phyloP scores from a whole-genome alignment of 768 basidiomycete species.

The Dendrothele bispora region DNA sequence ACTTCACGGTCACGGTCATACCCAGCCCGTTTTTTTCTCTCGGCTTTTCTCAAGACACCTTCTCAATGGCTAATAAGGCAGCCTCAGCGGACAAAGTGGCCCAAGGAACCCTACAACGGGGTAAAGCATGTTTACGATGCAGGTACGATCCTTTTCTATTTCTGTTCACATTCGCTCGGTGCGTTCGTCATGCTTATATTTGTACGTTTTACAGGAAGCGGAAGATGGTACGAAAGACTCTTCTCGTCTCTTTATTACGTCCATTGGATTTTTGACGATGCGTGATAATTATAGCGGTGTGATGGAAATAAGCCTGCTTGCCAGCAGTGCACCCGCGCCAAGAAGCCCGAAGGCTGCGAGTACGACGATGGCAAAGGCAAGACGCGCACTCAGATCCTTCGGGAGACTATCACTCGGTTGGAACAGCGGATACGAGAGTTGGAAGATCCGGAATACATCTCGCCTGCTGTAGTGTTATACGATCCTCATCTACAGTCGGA shows the following conservation, averaged over 20 bases:
- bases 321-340: conserved; percentile 75
- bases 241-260: neutral
- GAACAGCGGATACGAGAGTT: conserved; percentile 73
- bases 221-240: conserved; percentile 53
- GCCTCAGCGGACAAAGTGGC: conserved; percentile 29
- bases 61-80: conserved; percentile 51
- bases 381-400: conserved; percentile 75
- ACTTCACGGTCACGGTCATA: conserved; percentile 1
- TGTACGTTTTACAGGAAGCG: conserved; percentile 56
- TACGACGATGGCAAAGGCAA: conserved; percentile 87
- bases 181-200: conserved; percentile 10
- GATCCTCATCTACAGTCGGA: conserved; percentile 63
- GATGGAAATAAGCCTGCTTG: conserved; percentile 78
- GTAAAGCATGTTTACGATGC: conserved; percentile 74
- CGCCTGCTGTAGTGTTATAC: conserved; percentile 67
- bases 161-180: no score
- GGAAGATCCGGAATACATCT: conserved; percentile 71
- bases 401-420: conserved; percentile 73
- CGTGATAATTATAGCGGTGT: conserved; percentile 56
- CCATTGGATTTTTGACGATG: conserved; percentile 13
- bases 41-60: conserved; percentile 3
- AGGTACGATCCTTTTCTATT: no score
- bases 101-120: conserved; percentile 56
- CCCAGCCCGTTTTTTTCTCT: conserved; percentile 2
- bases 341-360: conserved; percentile 73